These are phyloP conservation scores for Pythium guiyangense DNA, from an alignment of 352 stramenopile genomes.

Conservation along the genomic window DNA sequence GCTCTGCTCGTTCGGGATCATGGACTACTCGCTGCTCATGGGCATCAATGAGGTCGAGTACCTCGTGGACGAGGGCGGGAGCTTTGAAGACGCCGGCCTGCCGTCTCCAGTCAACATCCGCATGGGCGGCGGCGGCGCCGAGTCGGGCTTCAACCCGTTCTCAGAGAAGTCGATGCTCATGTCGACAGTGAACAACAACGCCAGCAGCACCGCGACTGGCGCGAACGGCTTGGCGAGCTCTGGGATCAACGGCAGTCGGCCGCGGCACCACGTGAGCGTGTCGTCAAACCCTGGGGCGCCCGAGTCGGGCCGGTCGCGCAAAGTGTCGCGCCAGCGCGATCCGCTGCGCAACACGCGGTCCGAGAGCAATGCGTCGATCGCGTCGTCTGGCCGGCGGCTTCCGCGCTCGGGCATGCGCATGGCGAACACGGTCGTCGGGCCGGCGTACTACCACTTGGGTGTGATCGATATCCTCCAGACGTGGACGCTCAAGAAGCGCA, in stretches of 20 bases:
- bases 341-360: slow-evolving; percentile 34
- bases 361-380: slow-evolving; percentile 57
- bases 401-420: slow-evolving; percentile 81
- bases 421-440: slow-evolving; percentile 82
- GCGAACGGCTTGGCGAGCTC: slow-evolving; percentile 2
- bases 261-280: slow-evolving; percentile 59
- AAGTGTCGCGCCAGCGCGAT: slow-evolving; percentile 51
- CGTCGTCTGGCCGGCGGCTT: slow-evolving; percentile 61
- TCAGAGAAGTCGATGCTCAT: slow-evolving; percentile 53
- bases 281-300: slow-evolving; percentile 33
- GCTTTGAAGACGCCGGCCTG: slow-evolving; percentile 24
- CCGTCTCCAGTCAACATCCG: slow-evolving; percentile 24
- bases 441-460: slow-evolving; percentile 87
- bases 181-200: background rate
- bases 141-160: slow-evolving; percentile 55
- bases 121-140: slow-evolving; percentile 10
- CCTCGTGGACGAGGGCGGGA: slow-evolving; percentile 64
- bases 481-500: slow-evolving; percentile 83
- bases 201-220: too few relatives aligned
- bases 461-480: slow-evolving; percentile 91
- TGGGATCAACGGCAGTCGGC: background rate
- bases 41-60: slow-evolving; percentile 88
- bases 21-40: slow-evolving; percentile 92
- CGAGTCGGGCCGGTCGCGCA: slow-evolving; percentile 25
- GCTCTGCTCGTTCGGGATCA: slow-evolving; percentile 87